phyloP scores from a whole-genome alignment of 306 rosid genomes.

The Cucurbita moschata region DNA sequence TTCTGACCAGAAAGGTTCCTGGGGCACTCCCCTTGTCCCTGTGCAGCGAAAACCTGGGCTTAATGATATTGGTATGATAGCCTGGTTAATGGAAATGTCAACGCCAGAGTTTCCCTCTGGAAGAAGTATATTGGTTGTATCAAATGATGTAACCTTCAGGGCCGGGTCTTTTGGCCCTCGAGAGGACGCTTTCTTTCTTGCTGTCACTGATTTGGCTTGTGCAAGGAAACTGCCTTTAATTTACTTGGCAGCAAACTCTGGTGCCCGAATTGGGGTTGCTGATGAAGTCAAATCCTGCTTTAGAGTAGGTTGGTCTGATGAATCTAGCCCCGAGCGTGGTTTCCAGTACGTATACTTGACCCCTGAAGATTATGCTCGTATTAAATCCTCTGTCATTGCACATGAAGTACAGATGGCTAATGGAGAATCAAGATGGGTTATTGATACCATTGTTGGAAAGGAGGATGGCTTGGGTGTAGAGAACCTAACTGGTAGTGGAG shows the following conservation, averaged over 20 bases:
- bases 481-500: slow-evolving; percentile 92
- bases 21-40: slow-evolving; percentile 80
- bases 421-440: slow-evolving; percentile 90
- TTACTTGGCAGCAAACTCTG: slow-evolving; percentile 95
- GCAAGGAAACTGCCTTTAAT: slow-evolving; percentile 66
- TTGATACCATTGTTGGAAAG: slow-evolving; percentile 91
- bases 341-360: slow-evolving; percentile 81
- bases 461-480: slow-evolving; percentile 95
- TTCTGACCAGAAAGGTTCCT: slow-evolving; percentile 54
- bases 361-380: slow-evolving; percentile 72
- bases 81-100: slow-evolving; percentile 84
- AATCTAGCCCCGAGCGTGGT: slow-evolving; percentile 78
- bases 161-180: slow-evolving; percentile 97
- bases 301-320: slow-evolving; percentile 97
- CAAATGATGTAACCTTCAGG: slow-evolving; percentile 89
- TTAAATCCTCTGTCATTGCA: slow-evolving; percentile 73
- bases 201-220: slow-evolving; percentile 88
- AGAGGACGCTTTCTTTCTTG: slow-evolving; percentile 91
- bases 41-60: slow-evolving; percentile 53
- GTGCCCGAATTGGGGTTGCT: slow-evolving; percentile 93
- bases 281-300: slow-evolving; percentile 92
- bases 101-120: slow-evolving; percentile 94
- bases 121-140: slow-evolving; percentile 67
- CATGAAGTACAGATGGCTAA: slow-evolving; percentile 54
- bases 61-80: slow-evolving; percentile 93